Conservation (phyloP, 352 stramenopile genomes). For the Phytophthora idaei region DNA sequence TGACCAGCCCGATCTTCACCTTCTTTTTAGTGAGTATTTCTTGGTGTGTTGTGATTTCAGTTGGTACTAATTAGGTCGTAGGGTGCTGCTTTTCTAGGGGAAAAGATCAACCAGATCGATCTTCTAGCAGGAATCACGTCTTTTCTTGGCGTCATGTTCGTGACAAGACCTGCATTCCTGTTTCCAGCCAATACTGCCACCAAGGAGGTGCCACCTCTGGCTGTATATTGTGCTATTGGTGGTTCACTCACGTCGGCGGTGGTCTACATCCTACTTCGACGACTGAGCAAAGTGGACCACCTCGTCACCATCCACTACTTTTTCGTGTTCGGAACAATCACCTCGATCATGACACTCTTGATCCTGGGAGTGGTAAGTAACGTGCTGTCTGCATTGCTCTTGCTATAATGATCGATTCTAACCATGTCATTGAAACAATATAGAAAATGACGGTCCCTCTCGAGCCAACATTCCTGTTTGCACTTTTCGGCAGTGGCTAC, state of each 20-base stretch:
- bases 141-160: conserved; percentile 61
- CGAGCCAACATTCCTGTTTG: conserved; percentile 27
- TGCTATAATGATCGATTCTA: background rate
- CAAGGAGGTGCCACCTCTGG: conserved; percentile 21
- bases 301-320: conserved; percentile 55
- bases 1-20: conserved; percentile 54
- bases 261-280: conserved; percentile 47
- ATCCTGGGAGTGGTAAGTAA: conserved; percentile 34
- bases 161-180: conserved; percentile 55
- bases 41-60: background rate
- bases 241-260: conserved; percentile 40
- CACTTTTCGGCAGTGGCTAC: conserved; percentile 36
- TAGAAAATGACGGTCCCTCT: conserved; percentile 29
- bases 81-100: conserved; percentile 40
- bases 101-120: conserved; percentile 53
- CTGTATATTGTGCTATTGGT: conserved; percentile 43
- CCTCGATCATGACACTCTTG: conserved; percentile 38
- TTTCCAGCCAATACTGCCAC: conserved; percentile 39
- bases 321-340: conserved; percentile 39
- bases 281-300: conserved; percentile 38
- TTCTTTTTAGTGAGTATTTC: conserved; percentile 55
- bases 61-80: background rate
- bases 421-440: background rate
- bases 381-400: background rate
- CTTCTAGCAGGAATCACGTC: conserved; percentile 49